phyloP scores from a whole-genome alignment of 306 rosid genomes.

The Sicyos baderoa region DNA sequence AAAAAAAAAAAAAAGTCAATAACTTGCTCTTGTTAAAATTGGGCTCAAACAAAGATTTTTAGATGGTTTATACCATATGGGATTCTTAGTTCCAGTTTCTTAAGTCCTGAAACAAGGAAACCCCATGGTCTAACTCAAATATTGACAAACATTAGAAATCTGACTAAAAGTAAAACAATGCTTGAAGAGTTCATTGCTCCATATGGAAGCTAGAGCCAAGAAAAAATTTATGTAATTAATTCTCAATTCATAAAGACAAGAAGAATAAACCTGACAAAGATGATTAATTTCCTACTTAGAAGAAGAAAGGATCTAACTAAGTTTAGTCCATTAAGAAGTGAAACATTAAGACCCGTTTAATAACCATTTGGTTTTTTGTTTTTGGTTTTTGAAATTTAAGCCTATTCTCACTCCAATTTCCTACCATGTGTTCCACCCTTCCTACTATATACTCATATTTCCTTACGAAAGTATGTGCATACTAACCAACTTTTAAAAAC shows the following conservation, averaged over 20 bases:
- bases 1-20: not conserved
- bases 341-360: no score
- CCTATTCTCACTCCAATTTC: no score
- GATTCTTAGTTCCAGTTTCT: not conserved
- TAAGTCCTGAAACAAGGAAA: not conserved
- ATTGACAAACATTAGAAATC: not conserved
- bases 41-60: not conserved
- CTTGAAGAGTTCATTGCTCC: not conserved
- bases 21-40: not conserved
- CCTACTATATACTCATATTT: no score
- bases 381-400: no score
- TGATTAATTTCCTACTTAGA: not conserved
- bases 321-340: not conserved
- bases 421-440: no score
- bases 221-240: not conserved
- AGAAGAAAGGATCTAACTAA: not conserved
- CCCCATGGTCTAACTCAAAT: not conserved
- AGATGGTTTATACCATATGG: not conserved
- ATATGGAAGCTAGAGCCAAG: not conserved
- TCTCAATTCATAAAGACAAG: not conserved
- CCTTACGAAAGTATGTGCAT: no score
- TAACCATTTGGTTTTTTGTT: no score
- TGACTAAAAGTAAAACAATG: not conserved
- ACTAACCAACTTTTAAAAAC: no score
- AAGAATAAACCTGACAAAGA: not conserved